A percentile compares a stretch with the other conserved stretches of the same genome.
Evolutionary conservation across 2,329 filamentous ascomycete genomes (phyloP).

Genomic region (Hypoxylon rubiginosum): DNA sequence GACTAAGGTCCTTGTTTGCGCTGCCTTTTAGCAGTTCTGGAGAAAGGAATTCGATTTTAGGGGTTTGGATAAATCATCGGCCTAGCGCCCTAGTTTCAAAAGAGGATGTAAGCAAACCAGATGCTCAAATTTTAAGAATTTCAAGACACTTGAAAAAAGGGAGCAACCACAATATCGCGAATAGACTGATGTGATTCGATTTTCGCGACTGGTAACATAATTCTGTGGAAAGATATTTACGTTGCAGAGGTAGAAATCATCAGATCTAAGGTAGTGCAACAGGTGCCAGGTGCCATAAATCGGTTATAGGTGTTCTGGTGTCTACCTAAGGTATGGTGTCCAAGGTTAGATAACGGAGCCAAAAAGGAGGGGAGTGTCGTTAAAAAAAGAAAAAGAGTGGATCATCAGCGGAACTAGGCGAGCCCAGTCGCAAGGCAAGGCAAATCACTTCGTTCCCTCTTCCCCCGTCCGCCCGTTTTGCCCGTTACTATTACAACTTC

Average conservation of each 20-base stretch:
- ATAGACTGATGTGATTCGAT: neutral
- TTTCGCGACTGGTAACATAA: neutral
- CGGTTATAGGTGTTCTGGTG: neutral
- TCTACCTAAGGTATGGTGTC: neutral
- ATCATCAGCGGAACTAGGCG: slow-evolving; percentile 28
- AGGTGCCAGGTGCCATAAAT: slow-evolving; percentile 4
- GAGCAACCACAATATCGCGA: neutral
- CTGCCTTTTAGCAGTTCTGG: neutral
- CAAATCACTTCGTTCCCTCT: slow-evolving; percentile 31
- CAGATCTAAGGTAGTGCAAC: slow-evolving; percentile 4
- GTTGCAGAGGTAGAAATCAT: neutral
- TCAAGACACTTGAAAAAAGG: neutral
- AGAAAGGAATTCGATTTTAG: slow-evolving; percentile 1
- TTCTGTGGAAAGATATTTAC: neutral
- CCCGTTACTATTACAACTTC: slow-evolving; percentile 40
- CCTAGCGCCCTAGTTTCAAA: neutral
- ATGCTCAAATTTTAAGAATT: neutral
- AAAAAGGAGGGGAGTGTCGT: slow-evolving; percentile 14
- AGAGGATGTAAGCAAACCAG: neutral
- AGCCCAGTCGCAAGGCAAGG: slow-evolving; percentile 42
- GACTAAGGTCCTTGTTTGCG: neutral
- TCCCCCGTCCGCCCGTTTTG: slow-evolving; percentile 32
- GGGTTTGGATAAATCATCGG: neutral
- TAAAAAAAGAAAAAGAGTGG: neutral
- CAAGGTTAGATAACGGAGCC: neutral